A percentile compares a stretch with the other conserved stretches of the same genome.
Conservation (phyloP, 495 filamentous ascomycete species). For the Aspergillus panamensis region DNA sequence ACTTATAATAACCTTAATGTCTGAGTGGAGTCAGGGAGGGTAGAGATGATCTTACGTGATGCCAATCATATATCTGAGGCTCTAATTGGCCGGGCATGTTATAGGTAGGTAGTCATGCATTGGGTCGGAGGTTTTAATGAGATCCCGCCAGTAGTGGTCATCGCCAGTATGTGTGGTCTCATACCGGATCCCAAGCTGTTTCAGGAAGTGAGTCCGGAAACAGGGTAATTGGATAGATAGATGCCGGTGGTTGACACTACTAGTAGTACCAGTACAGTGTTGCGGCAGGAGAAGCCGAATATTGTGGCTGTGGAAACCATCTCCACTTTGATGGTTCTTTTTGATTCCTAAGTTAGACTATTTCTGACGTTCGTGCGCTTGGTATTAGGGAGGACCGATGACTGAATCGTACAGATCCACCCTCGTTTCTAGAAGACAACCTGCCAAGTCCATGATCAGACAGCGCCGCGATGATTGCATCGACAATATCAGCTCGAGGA, state of each 20-base stretch:
- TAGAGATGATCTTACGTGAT: slow-evolving; percentile 16
- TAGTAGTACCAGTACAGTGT: slow-evolving; percentile 46
- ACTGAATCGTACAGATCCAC: neutral
- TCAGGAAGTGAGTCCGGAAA: too few relatives aligned
- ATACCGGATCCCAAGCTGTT: slow-evolving; percentile 55
- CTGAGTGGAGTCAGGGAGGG: slow-evolving; percentile 18
- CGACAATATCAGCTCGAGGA: neutral
- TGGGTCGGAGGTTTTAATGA: slow-evolving; percentile 61
- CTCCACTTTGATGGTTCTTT: neutral
- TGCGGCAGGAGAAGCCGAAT: slow-evolving; percentile 50
- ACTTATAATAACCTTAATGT: slow-evolving; percentile 51
- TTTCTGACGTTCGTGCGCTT: neutral
- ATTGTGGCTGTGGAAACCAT: slow-evolving; percentile 37
- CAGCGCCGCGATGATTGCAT: neutral
- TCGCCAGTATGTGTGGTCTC: slow-evolving; percentile 65
- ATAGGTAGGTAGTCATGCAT: slow-evolving; percentile 55
- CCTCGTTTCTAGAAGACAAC: neutral
- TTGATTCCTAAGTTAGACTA: slow-evolving; percentile 6
- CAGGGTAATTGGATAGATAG: too few relatives aligned
- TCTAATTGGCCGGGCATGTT: slow-evolving; percentile 69
- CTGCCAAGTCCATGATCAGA: slow-evolving; percentile 2
- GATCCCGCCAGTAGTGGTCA: slow-evolving; percentile 64
- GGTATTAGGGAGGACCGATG: neutral
- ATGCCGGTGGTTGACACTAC: too few relatives aligned
- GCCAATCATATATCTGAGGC: slow-evolving; percentile 59